Evolutionary conservation across 768 basidiomycete species (phyloP).

Genomic region (Tubosaeta sp.): DNA sequence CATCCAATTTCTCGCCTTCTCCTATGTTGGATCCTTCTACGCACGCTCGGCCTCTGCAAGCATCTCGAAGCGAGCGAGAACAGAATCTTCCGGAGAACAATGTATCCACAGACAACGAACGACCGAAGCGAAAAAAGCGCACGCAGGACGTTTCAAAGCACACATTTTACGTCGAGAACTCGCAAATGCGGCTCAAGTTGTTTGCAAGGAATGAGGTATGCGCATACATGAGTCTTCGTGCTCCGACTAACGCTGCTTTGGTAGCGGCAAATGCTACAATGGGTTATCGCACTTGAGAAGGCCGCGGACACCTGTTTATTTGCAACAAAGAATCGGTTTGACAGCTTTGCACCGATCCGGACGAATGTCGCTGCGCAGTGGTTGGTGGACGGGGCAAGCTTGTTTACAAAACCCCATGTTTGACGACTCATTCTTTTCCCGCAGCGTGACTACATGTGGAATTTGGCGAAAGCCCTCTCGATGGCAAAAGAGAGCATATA

Average conservation of each 20-base stretch:
- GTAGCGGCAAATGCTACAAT: slow-evolving; percentile 94
- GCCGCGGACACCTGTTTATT: slow-evolving; percentile 75
- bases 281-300: slow-evolving; percentile 87
- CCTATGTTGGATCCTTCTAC: slow-evolving; percentile 81
- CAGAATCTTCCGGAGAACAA: slow-evolving; percentile 18
- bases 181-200: slow-evolving; percentile 84
- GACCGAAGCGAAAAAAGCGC: slow-evolving; percentile 45
- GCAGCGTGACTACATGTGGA: slow-evolving; percentile 98
- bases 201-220: slow-evolving; percentile 80
- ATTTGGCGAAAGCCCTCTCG: slow-evolving; percentile 84
- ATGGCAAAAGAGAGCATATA: slow-evolving; percentile 86
- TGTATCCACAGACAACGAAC: slow-evolving; percentile 30
- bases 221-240: not conserved
- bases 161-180: slow-evolving; percentile 90
- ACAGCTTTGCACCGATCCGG: slow-evolving; percentile 90
- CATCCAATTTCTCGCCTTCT: slow-evolving; percentile 39
- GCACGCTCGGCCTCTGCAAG: slow-evolving; percentile 54
- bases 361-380: slow-evolving; percentile 94
- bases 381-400: slow-evolving; percentile 91
- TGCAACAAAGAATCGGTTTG: slow-evolving; percentile 79
- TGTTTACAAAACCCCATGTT: not conserved
- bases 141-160: slow-evolving; percentile 77
- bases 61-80: slow-evolving; percentile 17
- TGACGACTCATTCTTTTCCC: slow-evolving; percentile 1
- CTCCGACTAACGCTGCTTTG: slow-evolving; percentile 3